Evolutionary conservation across 2,329 filamentous ascomycete genomes (phyloP).

Genomic region (Cylindrodendrum hubeiense): DNA sequence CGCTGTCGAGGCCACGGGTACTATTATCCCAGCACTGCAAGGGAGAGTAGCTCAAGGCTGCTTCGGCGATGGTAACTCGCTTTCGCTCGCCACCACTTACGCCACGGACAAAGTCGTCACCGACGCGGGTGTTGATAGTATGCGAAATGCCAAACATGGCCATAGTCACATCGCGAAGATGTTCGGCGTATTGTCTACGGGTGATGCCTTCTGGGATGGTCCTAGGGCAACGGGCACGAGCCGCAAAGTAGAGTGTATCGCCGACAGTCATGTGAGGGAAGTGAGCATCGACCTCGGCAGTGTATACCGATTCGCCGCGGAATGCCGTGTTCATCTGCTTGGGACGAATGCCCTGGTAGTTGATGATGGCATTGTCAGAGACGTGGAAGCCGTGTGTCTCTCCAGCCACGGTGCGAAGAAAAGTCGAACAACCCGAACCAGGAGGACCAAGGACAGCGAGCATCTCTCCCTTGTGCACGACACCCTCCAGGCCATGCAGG

Average conservation of each 20-base stretch:
- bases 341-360: not conserved
- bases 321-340: not conserved
- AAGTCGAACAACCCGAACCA: not conserved
- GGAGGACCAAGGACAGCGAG: too few relatives aligned
- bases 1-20: slow-evolving; percentile 71
- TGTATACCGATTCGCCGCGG: slow-evolving; percentile 84
- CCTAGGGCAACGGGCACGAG: slow-evolving; percentile 72
- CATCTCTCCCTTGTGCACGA: slow-evolving; percentile 68
- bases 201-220: slow-evolving; percentile 66
- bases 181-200: slow-evolving; percentile 63
- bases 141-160: slow-evolving; percentile 76
- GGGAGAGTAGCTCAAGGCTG: slow-evolving; percentile 50
- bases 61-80: slow-evolving; percentile 50
- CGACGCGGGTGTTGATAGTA: slow-evolving; percentile 74
- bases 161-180: slow-evolving; percentile 76
- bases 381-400: not conserved
- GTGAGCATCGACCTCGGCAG: slow-evolving; percentile 82
- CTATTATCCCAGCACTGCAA: slow-evolving; percentile 78
- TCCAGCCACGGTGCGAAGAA: not conserved
- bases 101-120: slow-evolving; percentile 73
- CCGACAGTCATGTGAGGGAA: slow-evolving; percentile 80
- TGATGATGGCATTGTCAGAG: not conserved
- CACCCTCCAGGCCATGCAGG: slow-evolving; percentile 61
- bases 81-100: slow-evolving; percentile 64
- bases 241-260: slow-evolving; percentile 80